These are phyloP conservation scores for Canavalia ensiformis DNA, from an alignment of 306 rosid genomes.

Conservation along the genomic window DNA sequence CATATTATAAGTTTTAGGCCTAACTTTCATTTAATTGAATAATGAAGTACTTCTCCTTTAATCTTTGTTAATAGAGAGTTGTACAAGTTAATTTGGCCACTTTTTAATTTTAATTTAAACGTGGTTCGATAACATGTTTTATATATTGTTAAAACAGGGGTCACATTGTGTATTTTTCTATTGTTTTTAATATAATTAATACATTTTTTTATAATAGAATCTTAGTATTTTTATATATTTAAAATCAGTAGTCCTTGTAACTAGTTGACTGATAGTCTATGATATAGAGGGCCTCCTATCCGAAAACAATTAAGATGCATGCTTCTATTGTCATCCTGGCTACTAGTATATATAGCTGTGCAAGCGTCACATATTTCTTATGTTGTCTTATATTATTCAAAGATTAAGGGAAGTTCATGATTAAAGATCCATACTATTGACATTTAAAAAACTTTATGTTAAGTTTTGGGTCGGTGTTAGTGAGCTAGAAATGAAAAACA, in stretches of 20 bases:
- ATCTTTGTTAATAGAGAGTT: not conserved
- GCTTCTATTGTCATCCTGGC: too few species aligned
- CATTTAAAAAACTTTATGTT: not conserved
- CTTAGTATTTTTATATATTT: too few species aligned
- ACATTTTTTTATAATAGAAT: too few species aligned
- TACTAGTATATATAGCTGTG: too few species aligned
- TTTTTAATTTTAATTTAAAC: not conserved
- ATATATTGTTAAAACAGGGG: not conserved
- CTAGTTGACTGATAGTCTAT: too few species aligned
- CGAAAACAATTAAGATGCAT: too few species aligned
- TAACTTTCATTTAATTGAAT: not conserved
- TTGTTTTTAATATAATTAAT: too few species aligned
- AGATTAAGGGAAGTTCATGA: not conserved
- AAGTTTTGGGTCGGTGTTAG: not conserved
- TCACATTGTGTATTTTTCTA: too few species aligned
- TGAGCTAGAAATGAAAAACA: not conserved
- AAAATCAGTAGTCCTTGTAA: too few species aligned
- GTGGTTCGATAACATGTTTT: not conserved
- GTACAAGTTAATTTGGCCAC: not conserved
- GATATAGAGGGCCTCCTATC: too few species aligned
- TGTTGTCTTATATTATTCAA: not conserved
- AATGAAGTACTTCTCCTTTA: not conserved
- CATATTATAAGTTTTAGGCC: not conserved
- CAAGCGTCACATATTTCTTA: not conserved
- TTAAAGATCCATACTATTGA: not conserved